Evolutionary conservation across 352 stramenopile species (phyloP), one percentile per base, ranked within the genome.

Genomic region (Pythium sukuiense): DNA sequence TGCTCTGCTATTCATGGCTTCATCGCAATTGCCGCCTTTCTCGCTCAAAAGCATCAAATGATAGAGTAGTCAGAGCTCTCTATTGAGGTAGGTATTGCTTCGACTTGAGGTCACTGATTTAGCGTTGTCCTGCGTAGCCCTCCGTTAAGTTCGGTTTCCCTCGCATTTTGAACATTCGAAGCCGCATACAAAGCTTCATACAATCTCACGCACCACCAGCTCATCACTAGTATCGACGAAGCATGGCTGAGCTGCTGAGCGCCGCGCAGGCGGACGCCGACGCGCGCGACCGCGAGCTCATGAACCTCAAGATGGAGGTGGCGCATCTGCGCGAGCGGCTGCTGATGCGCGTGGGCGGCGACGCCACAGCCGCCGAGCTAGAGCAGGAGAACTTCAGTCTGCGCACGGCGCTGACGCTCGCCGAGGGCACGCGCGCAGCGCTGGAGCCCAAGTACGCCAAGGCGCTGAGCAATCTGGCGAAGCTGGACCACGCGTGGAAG

Each of bases 231-330:
- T 16, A 18, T 2, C 12, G 29, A 30, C 26, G n/a, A 20, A 33
- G 35, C 26, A 11, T 24, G 26, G n/a, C 18, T 20, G 61, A 62
- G 30, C 58, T 69, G 24, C 73, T 92, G 62, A 67, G 80, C 55
- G 79, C 78, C 45, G 65, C 81, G 70, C 73, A 81, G 49, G 71
- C 77, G 56, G 75, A 82, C 60, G 71, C 80, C 27, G 80, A 87
- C 60, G 72, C 70, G 30, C 71, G 68, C 50, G 87, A 90, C 59
- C 81, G 87, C 50, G 80, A 93, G 63, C 49, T 86, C 30, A 90
- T 95, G 81, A 88, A 92, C 75, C 77, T 93, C 48, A 95, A 95
- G 73, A 92, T 95, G 64, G 85, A 95, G 75, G 72, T 87, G 41
- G 77, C 87, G 48, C 83, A 93, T 61, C 61, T 95, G 59, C 81